Percentiles rank a stretch among this genome's conserved stretches.
Evolutionary conservation across 805 yeast genomes (phyloP).

Genomic region (Wickerhamiella kurtzmanii): DNA sequence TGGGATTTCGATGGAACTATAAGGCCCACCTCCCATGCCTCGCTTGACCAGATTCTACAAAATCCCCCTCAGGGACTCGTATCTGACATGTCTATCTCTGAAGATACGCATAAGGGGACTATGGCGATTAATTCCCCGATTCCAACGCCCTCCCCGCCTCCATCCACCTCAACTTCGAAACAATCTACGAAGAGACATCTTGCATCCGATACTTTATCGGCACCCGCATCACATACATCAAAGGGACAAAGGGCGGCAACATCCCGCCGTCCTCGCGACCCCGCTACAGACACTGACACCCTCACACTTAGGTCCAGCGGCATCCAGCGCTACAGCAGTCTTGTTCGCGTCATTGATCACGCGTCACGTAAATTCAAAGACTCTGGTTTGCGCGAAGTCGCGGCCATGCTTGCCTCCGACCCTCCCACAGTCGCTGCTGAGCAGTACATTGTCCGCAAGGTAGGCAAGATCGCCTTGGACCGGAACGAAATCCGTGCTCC

Average conservation of each 20-base stretch:
- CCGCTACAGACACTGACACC: neutral
- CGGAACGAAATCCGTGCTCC: slow-evolving; percentile 4
- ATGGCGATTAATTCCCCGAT: neutral
- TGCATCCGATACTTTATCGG: slow-evolving; percentile 1
- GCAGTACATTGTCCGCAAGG: slow-evolving; percentile 15
- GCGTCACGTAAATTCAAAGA: slow-evolving; percentile 20
- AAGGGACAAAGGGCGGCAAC: neutral
- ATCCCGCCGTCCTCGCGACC: neutral
- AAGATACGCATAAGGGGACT: neutral
- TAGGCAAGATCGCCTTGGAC: slow-evolving; percentile 13
- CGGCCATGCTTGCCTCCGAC: slow-evolving; percentile 17
- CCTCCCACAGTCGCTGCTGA: slow-evolving; percentile 19
- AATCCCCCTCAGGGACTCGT: slow-evolving; percentile 8
- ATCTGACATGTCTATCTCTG: neutral
- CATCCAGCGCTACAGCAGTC: slow-evolving; percentile 7
- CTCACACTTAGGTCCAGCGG: neutral
- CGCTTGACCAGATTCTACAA: slow-evolving; percentile 10
- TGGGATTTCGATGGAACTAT: slow-evolving; percentile 30
- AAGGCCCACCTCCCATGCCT: slow-evolving; percentile 17
- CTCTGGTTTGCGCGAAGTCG: slow-evolving; percentile 17
- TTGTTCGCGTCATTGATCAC: slow-evolving; percentile 17
- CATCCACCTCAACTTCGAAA: neutral
- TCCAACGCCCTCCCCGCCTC: neutral
- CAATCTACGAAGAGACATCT: too few relatives aligned
- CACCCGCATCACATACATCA: neutral